phyloP scores from a whole-genome alignment of 148 eudicot genomes.

The Polygonum aviculare region DNA sequence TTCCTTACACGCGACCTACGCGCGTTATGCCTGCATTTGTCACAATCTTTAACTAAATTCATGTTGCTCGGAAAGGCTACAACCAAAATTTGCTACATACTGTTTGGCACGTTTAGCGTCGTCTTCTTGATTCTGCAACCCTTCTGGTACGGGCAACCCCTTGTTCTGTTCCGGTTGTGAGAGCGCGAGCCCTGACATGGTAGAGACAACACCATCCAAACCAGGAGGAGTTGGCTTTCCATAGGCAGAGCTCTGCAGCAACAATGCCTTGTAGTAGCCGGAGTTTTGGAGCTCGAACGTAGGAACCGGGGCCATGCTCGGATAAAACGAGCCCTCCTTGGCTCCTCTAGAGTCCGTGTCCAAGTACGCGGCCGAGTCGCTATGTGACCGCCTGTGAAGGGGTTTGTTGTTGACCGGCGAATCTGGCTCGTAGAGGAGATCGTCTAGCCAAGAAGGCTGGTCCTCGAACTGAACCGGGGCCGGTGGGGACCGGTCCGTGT shows the following conservation, averaged over 20 bases:
- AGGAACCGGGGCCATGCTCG: constrained; percentile 7
- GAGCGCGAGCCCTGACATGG: constrained; percentile 19
- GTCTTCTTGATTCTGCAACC: constrained; percentile 25
- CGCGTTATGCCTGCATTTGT: constrained; percentile 55
- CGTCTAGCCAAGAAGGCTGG: constrained; percentile 80
- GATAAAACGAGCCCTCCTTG: constrained; percentile 17
- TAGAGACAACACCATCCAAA: constrained; percentile 18
- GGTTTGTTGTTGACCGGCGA: constrained; percentile 27
- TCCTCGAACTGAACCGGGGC: constrained; percentile 27
- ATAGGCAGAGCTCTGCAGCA: constrained; percentile 9
- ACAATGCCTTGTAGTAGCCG: constrained; percentile 15
- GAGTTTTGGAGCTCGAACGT: constrained; percentile 21
- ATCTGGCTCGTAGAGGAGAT: constrained; percentile 69
- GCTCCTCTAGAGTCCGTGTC: constrained; percentile 18
- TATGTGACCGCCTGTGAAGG: constrained; percentile 57
- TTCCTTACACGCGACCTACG: constrained; percentile 73
- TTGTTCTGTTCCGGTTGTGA: constrained; percentile 24
- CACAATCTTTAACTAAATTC: background rate
- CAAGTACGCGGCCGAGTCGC: constrained; percentile 51
- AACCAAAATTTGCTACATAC: constrained; percentile 28
- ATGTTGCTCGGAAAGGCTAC: background rate
- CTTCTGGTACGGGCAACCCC: constrained; percentile 9
- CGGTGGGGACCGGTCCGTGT: constrained; percentile 15
- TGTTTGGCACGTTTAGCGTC: constrained; percentile 55
- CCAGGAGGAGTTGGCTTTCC: constrained; percentile 15